Evolutionary conservation across 2,329 filamentous ascomycete species (phyloP).

Genomic region (Emergomyces pasteurianus): DNA sequence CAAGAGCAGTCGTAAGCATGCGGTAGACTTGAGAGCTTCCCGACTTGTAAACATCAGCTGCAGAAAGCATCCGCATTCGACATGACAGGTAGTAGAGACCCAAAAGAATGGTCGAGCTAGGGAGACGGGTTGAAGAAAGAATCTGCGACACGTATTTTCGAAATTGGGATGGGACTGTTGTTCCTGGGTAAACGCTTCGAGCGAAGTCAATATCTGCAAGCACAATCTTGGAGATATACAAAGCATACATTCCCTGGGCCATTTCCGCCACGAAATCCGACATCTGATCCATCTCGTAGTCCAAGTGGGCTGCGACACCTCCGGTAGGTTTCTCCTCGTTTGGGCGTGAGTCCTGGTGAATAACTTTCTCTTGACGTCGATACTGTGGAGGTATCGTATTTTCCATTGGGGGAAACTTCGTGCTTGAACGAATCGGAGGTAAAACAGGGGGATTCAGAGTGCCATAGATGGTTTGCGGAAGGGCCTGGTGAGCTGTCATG

Average conservation of each 20-base stretch:
- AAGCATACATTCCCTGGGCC: conserved; percentile 59
- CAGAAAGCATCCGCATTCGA: conserved; percentile 63
- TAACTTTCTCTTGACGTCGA: conserved; percentile 28
- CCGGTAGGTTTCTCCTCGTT: conserved; percentile 61
- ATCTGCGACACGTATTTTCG: conserved; percentile 89
- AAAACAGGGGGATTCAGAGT: conserved; percentile 23
- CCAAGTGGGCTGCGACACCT: conserved; percentile 84
- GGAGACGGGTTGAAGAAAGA: conserved; percentile 76
- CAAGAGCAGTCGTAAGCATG: conserved; percentile 70
- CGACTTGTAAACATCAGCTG: conserved; percentile 41
- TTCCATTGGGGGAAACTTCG: conserved; percentile 31
- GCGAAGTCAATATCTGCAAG: conserved; percentile 51
- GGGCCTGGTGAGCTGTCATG: conserved; percentile 16
- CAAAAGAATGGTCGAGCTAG: conserved; percentile 80
- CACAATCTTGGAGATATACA: conserved; percentile 43
- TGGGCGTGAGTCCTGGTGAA: conserved; percentile 15
- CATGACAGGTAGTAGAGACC: conserved; percentile 83
- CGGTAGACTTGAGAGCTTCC: conserved; percentile 67
- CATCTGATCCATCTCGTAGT: conserved; percentile 96
- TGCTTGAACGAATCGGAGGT: conserved; percentile 30
- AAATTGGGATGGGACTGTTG: conserved; percentile 58
- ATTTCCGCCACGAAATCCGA: conserved; percentile 89
- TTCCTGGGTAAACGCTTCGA: conserved; percentile 51
- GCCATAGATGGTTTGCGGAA: conserved; percentile 25
- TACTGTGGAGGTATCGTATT: conserved; percentile 31